Evolutionary conservation across 2,329 filamentous ascomycete genomes (phyloP), one percentile per base, ranked within the genome.

Genomic region (Penicillium italicum): DNA sequence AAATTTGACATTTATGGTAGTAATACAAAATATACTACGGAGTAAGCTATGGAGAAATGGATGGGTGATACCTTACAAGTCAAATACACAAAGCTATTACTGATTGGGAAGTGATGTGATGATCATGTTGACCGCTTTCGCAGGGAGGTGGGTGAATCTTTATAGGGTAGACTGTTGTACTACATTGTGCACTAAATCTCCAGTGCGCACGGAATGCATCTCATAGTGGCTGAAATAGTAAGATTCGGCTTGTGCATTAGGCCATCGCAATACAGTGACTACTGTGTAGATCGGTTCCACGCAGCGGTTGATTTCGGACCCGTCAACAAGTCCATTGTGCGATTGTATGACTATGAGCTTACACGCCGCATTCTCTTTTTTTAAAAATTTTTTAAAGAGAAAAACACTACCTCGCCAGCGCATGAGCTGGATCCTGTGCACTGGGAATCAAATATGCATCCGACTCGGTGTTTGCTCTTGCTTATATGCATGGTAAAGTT

Each of bases 151-250:
- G n/a, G n/a, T n/a, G n/a, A n/a, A n/a, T n/a, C n/a, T n/a, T n/a
- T n/a, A n/a, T n/a, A n/a, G n/a, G n/a, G n/a, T n/a, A n/a, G n/a
- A n/a, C n/a, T n/a, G n/a, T n/a, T n/a, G n/a, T n/a, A n/a, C n/a
- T n/a, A n/a, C n/a, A n/a, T n/a, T n/a, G n/a, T n/a, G n/a, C 50
- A 55, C 58, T 59, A 60, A 62, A 62, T 64, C 59, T 58, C 54
- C 56, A 48, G 56, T 55, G 53, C 53, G 54, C 60, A 62, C 56
- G 46, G 57, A 56, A 61, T 59, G 50, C 57, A 63, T 64, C 61
- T 55, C 54, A 53, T 48, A 44, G 62, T 65, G 62, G 62, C 63
- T 65, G 63, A 61, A 64, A 59, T 60, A 38, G 47, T 56, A 54
- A 48, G 56, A 61, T 61, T 60, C 55, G 58, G 57, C 49, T 62